These are phyloP conservation scores for Pisolithus albus DNA, from an alignment of 768 basidiomycete genomes.

Conservation along the genomic window DNA sequence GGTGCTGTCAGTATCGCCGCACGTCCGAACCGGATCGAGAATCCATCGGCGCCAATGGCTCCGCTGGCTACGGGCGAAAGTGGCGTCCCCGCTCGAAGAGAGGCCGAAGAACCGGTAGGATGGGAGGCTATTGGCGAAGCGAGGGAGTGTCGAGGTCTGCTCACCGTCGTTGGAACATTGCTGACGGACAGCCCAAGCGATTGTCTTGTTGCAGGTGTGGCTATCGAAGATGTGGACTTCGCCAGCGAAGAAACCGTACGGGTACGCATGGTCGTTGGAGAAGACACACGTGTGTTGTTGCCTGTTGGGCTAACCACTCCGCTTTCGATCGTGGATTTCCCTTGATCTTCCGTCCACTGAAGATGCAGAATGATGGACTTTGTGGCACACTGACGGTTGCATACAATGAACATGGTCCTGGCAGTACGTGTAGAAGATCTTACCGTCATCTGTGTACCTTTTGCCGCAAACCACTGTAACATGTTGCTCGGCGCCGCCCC, in stretches of 20 bases:
- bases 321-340: constrained; percentile 10
- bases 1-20: constrained; percentile 76
- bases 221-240: constrained; percentile 43
- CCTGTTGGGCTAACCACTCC: constrained; percentile 21
- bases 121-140: constrained; percentile 35
- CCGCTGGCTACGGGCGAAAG: constrained; percentile 20
- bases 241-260: constrained; percentile 48
- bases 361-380: constrained; percentile 81
- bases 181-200: constrained; percentile 30
- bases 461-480: constrained; percentile 92
- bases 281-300: constrained; percentile 17
- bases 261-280: constrained; percentile 30
- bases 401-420: background rate
- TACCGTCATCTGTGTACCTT: constrained; percentile 87
- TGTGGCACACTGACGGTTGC: constrained; percentile 64
- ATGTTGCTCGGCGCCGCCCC: constrained; percentile 80
- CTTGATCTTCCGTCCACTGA: constrained; percentile 75
- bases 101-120: constrained; percentile 23
- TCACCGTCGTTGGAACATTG: constrained; percentile 21
- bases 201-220: constrained; percentile 36
- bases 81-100: constrained; percentile 30
- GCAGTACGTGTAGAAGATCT: constrained; percentile 14
- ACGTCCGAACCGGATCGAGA: constrained; percentile 52
- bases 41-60: constrained; percentile 25
- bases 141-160: constrained; percentile 41